These are phyloP conservation scores for Mrakiaceae sp. DNA, from an alignment of 1,284 basidiomycete species.

Conservation along the genomic window DNA sequence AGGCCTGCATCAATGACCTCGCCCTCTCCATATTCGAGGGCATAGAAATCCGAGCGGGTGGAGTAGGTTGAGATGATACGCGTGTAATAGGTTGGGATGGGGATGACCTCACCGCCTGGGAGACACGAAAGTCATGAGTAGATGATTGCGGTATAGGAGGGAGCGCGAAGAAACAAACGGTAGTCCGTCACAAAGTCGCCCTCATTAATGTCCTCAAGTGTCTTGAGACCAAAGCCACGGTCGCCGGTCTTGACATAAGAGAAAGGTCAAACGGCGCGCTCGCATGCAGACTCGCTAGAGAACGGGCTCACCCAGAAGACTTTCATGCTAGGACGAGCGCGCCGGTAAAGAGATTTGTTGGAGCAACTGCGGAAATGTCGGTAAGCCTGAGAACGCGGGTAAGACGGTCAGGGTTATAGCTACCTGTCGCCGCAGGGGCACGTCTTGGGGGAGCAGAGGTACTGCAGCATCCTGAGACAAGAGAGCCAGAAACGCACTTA, in stretches of 20 bases:
- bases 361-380: conserved; percentile 19
- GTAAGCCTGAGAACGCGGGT: neutral
- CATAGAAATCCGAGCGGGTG: conserved; percentile 34
- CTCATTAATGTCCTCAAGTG: conserved; percentile 32
- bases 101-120: neutral
- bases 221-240: conserved; percentile 38
- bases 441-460: conserved; percentile 35
- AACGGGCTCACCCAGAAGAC: conserved; percentile 28
- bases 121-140: neutral
- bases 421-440: conserved; percentile 34
- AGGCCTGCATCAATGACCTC: conserved; percentile 40
- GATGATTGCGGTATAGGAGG: neutral
- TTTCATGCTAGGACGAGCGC: conserved; percentile 26
- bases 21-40: conserved; percentile 36
- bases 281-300: neutral
- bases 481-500: neutral
- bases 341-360: conserved; percentile 28
- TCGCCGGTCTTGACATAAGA: conserved; percentile 30
- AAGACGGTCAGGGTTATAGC: too few relatives aligned
- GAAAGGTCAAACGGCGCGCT: neutral
- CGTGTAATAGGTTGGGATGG: conserved; percentile 28
- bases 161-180: conserved; percentile 16
- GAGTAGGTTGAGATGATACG: conserved; percentile 30
- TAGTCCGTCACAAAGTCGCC: conserved; percentile 41
- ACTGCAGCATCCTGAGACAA: conserved; percentile 33